phyloP scores from a whole-genome alignment of 129 eudicot species.

The Centella asiatica region DNA sequence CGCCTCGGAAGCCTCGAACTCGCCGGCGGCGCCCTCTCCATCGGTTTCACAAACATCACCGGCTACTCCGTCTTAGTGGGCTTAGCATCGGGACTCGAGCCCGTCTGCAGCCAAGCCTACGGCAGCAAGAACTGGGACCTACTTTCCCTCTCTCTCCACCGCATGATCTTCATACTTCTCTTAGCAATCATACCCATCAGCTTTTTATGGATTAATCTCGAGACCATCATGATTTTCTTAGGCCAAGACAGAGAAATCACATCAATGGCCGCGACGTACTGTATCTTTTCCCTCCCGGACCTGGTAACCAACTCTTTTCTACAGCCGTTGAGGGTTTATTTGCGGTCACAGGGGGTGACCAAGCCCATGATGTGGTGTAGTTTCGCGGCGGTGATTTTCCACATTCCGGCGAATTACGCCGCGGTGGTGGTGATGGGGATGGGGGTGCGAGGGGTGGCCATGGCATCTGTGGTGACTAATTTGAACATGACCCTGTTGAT shows the following conservation, averaged over 20 bases:
- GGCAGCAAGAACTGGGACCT: conserved; percentile 69
- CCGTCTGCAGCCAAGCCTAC: conserved; percentile 82
- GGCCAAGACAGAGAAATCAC: conserved; percentile 83
- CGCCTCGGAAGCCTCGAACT: conserved; percentile 80
- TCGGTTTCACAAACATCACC: conserved; percentile 88
- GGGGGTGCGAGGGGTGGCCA: conserved; percentile 85
- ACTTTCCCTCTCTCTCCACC: conserved; percentile 55
- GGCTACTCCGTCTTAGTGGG: conserved; percentile 94
- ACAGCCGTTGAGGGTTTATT: conserved; percentile 75
- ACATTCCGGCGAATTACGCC: conserved; percentile 64
- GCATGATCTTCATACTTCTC: conserved; percentile 64
- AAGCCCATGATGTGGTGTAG: conserved; percentile 81
- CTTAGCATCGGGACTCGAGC: conserved; percentile 78
- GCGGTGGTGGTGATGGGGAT: conserved; percentile 39
- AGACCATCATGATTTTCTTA: conserved; percentile 50
- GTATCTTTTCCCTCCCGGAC: conserved; percentile 69
- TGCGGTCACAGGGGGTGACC: conserved; percentile 81
- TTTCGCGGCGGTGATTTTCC: conserved; percentile 57
- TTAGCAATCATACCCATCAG: conserved; percentile 64
- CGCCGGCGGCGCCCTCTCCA: conserved; percentile 90
- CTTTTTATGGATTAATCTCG: conserved; percentile 60
- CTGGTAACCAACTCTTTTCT: conserved; percentile 61
- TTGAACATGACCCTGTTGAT: conserved; percentile 60
- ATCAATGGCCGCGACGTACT: conserved; percentile 58
- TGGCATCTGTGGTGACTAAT: conserved; percentile 77